Evolutionary conservation across 2,329 filamentous ascomycete genomes (phyloP), one percentile per base, ranked within the genome.

Genomic region (Teratosphaeria epicoccoides): DNA sequence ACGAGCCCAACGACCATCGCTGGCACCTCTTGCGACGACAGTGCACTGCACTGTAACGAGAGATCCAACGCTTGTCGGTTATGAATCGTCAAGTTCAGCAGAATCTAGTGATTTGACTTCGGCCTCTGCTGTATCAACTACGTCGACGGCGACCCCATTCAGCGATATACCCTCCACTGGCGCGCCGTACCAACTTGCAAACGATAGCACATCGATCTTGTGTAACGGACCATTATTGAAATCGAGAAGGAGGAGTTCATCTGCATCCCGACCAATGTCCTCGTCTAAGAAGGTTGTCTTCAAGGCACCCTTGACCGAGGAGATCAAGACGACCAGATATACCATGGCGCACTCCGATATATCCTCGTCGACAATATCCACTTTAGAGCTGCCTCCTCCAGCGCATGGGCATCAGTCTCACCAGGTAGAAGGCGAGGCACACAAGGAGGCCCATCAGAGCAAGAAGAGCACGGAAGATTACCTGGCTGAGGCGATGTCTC

Each of bases 211-310:
- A 43, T 76, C 73, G 6, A 74, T 76, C 54, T 65, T 76, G 48
- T 56, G 59, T 55, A 76, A 76, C 66, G 70, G 71, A 57, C 72
- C 71, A 3, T 59, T 71, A 1, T 64, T 65, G 46, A 64, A 63
- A 10, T 57, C 66, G 40, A 56, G 44, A 23, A 25, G 29, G 24
- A 57, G 52, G 22, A 53, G 51, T 25, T 59, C 63, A 66, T 24
- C 69, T 59, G 61, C 69, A 65, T 66, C 70, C 60, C 45, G 68
- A 51, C 68, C 68, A 54, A 66, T 70, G 64, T 82, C 79, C 3
- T 70, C 76, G 2, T 69, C 74, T 59, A 83, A 82, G 68, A 73
- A 71, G 55, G 80, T 83, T 11, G 74, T 72, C 24, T 83, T 82
- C 61, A 71, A 74, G 20, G 69, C 68, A 11, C 75, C 76, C 17